Conservation (phyloP, 75 land plant species). For the Isoetes taiwanensis region DNA sequence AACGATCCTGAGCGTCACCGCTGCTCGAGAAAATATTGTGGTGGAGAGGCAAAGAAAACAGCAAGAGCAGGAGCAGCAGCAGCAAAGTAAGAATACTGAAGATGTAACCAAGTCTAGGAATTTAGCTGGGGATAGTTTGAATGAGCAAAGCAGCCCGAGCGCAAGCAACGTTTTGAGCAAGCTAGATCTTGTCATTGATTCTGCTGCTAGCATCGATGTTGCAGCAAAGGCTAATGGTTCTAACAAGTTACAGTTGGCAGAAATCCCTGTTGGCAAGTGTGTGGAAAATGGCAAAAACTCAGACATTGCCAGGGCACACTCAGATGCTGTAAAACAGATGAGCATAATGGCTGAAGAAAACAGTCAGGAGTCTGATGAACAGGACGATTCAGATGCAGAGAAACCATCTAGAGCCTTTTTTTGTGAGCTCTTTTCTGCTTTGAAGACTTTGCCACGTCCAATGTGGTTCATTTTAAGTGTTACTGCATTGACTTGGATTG, state of each 20-base stretch:
- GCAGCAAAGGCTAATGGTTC: too few relatives aligned
- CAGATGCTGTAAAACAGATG: not conserved
- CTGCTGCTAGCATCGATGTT: too few relatives aligned
- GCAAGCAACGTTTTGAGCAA: too few relatives aligned
- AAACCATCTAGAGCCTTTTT: not conserved
- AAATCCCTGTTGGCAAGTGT: too few relatives aligned
- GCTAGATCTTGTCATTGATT: too few relatives aligned
- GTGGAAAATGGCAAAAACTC: not conserved
- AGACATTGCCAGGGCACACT: not conserved
- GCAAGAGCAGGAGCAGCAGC: not conserved
- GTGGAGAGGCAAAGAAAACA: too few relatives aligned
- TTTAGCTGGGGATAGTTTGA: not conserved
- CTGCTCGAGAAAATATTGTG: not conserved
- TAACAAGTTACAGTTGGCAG: too few relatives aligned
- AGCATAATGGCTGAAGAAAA: not conserved
- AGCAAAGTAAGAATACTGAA: not conserved
- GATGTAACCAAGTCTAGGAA: not conserved
- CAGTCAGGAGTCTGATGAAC: not conserved
- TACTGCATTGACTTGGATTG: not conserved
- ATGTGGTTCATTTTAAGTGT: slow-evolving; percentile 1
- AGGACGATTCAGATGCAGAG: slow-evolving; percentile 1
- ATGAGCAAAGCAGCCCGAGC: too few relatives aligned
- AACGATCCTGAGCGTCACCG: not conserved
- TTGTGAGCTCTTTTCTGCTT: not conserved
- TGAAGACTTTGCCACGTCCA: not conserved